A percentile compares a stretch with the other conserved stretches of the same genome.
phyloP scores from a whole-genome alignment of 2,329 filamentous ascomycete species.

The Reticulascus tulasneorum region DNA sequence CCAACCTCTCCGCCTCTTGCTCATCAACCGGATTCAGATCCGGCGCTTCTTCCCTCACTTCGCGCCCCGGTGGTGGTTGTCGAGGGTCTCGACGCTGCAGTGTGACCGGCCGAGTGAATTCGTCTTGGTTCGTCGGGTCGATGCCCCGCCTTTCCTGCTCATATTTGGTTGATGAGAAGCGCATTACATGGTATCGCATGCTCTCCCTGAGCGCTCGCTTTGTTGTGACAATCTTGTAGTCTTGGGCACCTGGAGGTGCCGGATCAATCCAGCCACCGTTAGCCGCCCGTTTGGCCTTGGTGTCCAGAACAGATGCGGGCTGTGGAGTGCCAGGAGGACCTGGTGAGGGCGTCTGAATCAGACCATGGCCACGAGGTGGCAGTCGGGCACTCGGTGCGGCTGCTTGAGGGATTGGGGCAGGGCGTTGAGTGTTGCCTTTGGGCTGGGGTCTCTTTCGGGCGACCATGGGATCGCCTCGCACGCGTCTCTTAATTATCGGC shows the following conservation, averaged over 20 bases:
- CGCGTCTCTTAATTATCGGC: slow-evolving; percentile 38
- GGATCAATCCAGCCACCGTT: slow-evolving; percentile 57
- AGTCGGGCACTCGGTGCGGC: slow-evolving; percentile 12
- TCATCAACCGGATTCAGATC: slow-evolving; percentile 44
- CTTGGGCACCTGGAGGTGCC: slow-evolving; percentile 33
- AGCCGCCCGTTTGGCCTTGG: slow-evolving; percentile 18
- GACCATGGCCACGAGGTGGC: slow-evolving; percentile 5
- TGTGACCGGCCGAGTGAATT: slow-evolving; percentile 84
- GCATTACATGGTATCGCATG: slow-evolving; percentile 82
- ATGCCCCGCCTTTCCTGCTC: slow-evolving; percentile 51
- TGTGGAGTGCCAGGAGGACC: slow-evolving; percentile 7
- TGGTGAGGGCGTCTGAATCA: too few species aligned
- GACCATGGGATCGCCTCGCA: slow-evolving; percentile 59
- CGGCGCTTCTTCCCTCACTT: slow-evolving; percentile 56
- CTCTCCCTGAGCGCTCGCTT: slow-evolving; percentile 77
- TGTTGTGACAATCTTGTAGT: slow-evolving; percentile 68
- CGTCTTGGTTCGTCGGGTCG: slow-evolving; percentile 65
- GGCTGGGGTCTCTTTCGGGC: slow-evolving; percentile 50
- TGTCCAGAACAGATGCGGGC: slow-evolving; percentile 19
- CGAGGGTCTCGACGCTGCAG: slow-evolving; percentile 85
- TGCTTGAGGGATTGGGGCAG: slow-evolving; percentile 19
- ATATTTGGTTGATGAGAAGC: slow-evolving; percentile 59
- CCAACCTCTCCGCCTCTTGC: slow-evolving; percentile 59
- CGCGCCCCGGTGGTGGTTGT: slow-evolving; percentile 59
- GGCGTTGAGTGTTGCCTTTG: slow-evolving; percentile 21